Evolutionary conservation across 805 yeast species (phyloP).

Genomic region (Hanseniaspora occidentalis): DNA sequence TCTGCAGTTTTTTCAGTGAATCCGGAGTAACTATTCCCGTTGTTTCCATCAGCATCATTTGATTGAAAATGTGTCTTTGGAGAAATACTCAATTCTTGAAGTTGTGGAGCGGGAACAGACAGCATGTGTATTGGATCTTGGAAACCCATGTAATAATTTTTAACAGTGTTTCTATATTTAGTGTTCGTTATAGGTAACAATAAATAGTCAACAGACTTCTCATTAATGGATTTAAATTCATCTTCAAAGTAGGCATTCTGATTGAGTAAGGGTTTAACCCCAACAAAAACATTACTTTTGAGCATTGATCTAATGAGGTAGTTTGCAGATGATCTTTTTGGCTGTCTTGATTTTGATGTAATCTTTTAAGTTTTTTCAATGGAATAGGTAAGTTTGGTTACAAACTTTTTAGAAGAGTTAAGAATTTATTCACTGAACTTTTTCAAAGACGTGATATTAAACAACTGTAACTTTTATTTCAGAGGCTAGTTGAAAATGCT

Average conservation of each 20-base stretch:
- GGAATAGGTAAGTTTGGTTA: too few species aligned
- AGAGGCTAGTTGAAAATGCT: too few species aligned
- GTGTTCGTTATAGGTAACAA: constrained; percentile 44
- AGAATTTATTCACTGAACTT: too few species aligned
- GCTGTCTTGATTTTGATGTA: too few species aligned
- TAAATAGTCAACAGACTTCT: constrained; percentile 34
- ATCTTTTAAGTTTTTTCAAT: too few species aligned
- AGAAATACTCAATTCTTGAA: constrained; percentile 23
- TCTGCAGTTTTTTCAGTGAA: too few species aligned
- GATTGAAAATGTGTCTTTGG: constrained; percentile 12
- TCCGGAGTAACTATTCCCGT: too few species aligned
- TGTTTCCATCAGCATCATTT: neutral
- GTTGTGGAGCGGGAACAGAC: constrained; percentile 19
- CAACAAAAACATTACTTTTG: constrained; percentile 28
- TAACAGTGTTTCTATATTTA: constrained; percentile 33
- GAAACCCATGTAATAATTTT: constrained; percentile 5
- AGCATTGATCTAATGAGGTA: constrained; percentile 2
- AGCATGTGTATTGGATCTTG: constrained; percentile 8
- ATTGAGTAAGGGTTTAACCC: constrained; percentile 33
- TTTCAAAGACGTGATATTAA: too few species aligned
- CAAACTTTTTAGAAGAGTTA: too few species aligned
- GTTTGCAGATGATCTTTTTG: too few species aligned
- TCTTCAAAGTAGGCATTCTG: constrained; percentile 21
- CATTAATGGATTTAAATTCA: constrained; percentile 18
- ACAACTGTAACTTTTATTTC: too few species aligned